Conservation (phyloP, 257 asterid species). For the Solanum medicagineum region DNA sequence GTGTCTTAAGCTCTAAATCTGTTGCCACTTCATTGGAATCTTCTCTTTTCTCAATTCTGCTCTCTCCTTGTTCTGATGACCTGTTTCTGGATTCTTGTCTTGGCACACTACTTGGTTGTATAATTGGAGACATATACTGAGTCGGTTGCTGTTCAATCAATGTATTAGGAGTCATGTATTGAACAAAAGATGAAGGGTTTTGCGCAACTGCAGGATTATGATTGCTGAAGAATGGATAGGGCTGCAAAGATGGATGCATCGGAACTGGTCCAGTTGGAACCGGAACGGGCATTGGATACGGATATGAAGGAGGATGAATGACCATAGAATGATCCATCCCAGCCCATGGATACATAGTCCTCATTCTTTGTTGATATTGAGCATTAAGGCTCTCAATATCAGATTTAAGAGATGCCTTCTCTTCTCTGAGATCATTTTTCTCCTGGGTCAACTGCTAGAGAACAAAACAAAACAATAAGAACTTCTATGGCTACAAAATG, state of each 20-base stretch:
- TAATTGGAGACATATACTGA: conserved; percentile 47
- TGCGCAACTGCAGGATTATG: conserved; percentile 64
- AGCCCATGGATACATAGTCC: conserved; percentile 88
- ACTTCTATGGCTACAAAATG: not conserved
- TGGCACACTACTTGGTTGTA: conserved; percentile 46
- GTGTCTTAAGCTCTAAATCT: conserved; percentile 91
- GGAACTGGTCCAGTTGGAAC: conserved; percentile 83
- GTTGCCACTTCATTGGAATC: conserved; percentile 76
- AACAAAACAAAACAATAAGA: conserved; percentile 7
- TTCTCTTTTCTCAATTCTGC: conserved; percentile 48
- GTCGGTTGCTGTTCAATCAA: conserved; percentile 58
- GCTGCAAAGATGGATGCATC: conserved; percentile 86
- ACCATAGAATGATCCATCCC: conserved; percentile 90
- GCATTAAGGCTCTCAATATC: conserved; percentile 69
- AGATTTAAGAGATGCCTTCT: conserved; percentile 36
- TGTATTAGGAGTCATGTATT: conserved; percentile 61
- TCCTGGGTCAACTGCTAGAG: conserved; percentile 49
- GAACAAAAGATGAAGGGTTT: conserved; percentile 68
- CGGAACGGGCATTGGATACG: conserved; percentile 77
- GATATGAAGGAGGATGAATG: conserved; percentile 91
- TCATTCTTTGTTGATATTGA: conserved; percentile 67
- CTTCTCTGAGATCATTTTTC: conserved; percentile 75
- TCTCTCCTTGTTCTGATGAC: conserved; percentile 45
- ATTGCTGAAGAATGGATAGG: conserved; percentile 67
- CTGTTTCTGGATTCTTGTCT: conserved; percentile 53